A percentile compares a stretch with the other conserved stretches of the same genome.
Evolutionary conservation across 495 filamentous ascomycete genomes (phyloP).

Genomic region (Aspergillus cristatus): DNA sequence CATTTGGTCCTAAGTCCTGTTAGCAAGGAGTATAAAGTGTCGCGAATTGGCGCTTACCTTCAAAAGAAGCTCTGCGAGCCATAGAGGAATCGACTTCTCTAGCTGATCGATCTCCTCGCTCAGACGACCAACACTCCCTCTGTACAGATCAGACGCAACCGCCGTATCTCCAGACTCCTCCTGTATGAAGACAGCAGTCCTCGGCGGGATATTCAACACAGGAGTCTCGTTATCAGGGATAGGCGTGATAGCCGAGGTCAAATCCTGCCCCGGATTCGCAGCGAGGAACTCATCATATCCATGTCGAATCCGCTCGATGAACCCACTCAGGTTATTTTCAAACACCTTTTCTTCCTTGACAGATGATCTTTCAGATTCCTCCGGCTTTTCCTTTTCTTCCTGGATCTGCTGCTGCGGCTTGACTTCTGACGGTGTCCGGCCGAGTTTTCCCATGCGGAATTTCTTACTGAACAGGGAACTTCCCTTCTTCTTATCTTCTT

Average conservation of each 20-base stretch:
- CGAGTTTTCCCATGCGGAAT: constrained; percentile 78
- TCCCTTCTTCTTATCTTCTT: constrained; percentile 61
- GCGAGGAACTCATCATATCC: constrained; percentile 66
- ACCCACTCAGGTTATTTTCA: constrained; percentile 74
- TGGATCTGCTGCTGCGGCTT: constrained; percentile 51
- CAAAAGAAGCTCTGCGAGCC: constrained; percentile 86
- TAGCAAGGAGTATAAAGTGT: background rate
- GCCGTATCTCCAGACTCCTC: constrained; percentile 83
- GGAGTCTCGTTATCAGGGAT: constrained; percentile 80
- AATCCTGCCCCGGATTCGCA: constrained; percentile 40
- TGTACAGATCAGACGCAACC: constrained; percentile 84
- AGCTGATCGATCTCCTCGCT: constrained; percentile 73
- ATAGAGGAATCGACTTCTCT: constrained; percentile 76
- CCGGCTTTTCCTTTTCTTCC: constrained; percentile 62
- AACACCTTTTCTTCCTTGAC: constrained; percentile 65
- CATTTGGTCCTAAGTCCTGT: constrained; percentile 55
- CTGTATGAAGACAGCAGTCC: constrained; percentile 85
- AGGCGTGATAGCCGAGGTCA: constrained; percentile 63
- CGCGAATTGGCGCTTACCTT: constrained; percentile 36
- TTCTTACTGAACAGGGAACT: constrained; percentile 73
- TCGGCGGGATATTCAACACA: constrained; percentile 64
- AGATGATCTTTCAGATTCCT: constrained; percentile 61
- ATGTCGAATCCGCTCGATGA: constrained; percentile 66
- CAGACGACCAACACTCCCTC: constrained; percentile 72
- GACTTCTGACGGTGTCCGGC: constrained; percentile 62